Evolutionary conservation across 2,329 filamentous ascomycete genomes (phyloP).

Genomic region (Ceratocystis albifundus): DNA sequence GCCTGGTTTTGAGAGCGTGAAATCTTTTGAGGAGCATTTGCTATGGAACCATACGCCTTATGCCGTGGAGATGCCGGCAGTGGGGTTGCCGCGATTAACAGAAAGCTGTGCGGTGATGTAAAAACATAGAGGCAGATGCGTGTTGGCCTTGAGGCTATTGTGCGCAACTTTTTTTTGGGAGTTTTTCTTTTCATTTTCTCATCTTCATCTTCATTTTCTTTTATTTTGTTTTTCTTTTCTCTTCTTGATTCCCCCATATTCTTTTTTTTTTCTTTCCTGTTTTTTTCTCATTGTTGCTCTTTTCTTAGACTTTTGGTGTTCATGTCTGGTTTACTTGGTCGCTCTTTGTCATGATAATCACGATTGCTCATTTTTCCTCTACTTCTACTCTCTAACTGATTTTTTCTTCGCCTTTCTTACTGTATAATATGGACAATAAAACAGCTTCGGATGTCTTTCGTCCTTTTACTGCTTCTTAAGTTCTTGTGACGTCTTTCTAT

Average conservation of each 20-base stretch:
- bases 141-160: background rate
- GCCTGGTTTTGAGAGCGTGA: conserved; percentile 38
- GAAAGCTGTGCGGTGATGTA: conserved; percentile 40
- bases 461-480: too few relatives aligned
- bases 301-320: conserved; percentile 14
- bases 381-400: background rate
- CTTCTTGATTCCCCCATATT: conserved; percentile 8
- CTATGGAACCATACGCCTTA: conserved; percentile 42
- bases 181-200: conserved; percentile 5
- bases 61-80: conserved; percentile 28
- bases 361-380: conserved; percentile 7
- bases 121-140: conserved; percentile 8
- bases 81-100: conserved; percentile 29
- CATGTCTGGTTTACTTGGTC: conserved; percentile 9
- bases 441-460: background rate
- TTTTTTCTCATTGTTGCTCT: conserved; percentile 1
- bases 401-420: background rate
- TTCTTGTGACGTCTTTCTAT: too few relatives aligned
- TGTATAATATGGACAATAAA: conserved; percentile 12
- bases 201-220: conserved; percentile 11
- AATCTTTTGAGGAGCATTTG: conserved; percentile 42
- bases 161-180: background rate
- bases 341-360: conserved; percentile 9
- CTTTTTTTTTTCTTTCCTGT: background rate
- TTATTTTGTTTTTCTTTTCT: conserved; percentile 14